Conservation (phyloP, 73 alveolate species). For the Tetrahymena borealis region DNA sequence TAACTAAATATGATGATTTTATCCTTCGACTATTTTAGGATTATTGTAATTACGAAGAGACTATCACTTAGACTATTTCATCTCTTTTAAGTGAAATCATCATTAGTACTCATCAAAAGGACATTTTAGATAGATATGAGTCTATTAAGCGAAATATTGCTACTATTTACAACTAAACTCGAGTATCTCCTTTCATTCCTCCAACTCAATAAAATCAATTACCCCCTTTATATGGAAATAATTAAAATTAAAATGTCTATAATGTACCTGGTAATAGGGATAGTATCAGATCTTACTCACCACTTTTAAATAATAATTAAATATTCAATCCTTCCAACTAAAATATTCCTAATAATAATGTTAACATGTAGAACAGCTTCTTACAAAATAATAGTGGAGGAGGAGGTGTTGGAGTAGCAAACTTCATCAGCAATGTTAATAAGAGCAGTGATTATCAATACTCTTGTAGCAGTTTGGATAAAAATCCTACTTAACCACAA, state of each 20-base stretch:
- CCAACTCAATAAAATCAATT: background rate
- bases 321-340: too few relatives aligned
- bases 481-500: background rate
- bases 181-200: background rate
- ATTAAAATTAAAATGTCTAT: background rate
- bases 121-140: background rate
- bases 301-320: background rate
- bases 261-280: background rate
- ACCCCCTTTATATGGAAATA: background rate
- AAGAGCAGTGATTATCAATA: background rate
- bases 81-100: background rate
- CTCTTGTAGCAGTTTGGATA: background rate
- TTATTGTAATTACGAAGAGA: background rate
- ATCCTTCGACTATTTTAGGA: background rate
- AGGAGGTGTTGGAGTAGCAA: background rate
- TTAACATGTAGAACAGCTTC: background rate
- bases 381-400: background rate
- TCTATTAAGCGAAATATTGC: background rate
- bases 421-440: background rate
- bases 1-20: background rate
- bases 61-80: background rate
- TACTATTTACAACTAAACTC: background rate
- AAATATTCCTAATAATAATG: background rate
- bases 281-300: background rate
- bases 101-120: background rate